Conservation (phyloP, 495 filamentous ascomycete species). For the Pyrenopolyporus hunteri region DNA sequence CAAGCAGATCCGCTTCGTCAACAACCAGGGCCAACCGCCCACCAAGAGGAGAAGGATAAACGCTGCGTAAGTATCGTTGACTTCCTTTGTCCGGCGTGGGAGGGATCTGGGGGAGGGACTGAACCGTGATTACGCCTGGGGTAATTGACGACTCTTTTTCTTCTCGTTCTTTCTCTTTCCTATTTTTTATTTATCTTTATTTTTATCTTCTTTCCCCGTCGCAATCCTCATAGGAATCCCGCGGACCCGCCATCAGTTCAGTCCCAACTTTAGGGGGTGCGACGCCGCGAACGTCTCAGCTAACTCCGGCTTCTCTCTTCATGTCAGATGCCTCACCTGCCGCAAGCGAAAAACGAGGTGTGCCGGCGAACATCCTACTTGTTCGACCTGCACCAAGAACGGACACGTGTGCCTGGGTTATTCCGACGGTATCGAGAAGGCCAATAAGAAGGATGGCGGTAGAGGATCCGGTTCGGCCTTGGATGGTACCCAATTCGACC, state of each 20-base stretch:
- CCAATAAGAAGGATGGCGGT: conserved; percentile 45
- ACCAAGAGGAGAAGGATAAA: conserved; percentile 81
- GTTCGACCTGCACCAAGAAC: conserved; percentile 76
- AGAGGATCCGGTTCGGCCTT: conserved; percentile 14
- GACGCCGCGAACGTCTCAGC: conserved; percentile 24
- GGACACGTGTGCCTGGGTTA: conserved; percentile 76
- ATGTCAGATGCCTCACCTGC: conserved; percentile 72
- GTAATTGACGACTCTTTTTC: conserved; percentile 35
- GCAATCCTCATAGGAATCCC: conserved; percentile 34
- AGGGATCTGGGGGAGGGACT: conserved; percentile 24
- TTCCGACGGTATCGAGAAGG: conserved; percentile 56
- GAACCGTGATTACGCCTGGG: conserved; percentile 15
- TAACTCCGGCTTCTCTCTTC: conserved; percentile 23
- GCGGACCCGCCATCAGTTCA: conserved; percentile 27
- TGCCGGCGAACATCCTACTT: conserved; percentile 76
- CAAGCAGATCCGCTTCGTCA: conserved; percentile 76
- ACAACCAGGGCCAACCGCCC: conserved; percentile 80
- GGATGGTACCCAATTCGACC: conserved; percentile 26
- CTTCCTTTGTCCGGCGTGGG: conserved; percentile 33
- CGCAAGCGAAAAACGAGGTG: conserved; percentile 85
- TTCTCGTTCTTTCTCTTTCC: conserved; percentile 16
- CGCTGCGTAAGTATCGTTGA: conserved; percentile 67
- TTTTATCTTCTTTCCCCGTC: conserved; percentile 7
- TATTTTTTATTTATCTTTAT: not conserved
- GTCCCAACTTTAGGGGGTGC: conserved; percentile 41